Percentiles rank a stretch among this genome's conserved stretches.
phyloP scores from a whole-genome alignment of 2,329 filamentous ascomycete species.

The Magnaporthiopsis rhizophila region DNA sequence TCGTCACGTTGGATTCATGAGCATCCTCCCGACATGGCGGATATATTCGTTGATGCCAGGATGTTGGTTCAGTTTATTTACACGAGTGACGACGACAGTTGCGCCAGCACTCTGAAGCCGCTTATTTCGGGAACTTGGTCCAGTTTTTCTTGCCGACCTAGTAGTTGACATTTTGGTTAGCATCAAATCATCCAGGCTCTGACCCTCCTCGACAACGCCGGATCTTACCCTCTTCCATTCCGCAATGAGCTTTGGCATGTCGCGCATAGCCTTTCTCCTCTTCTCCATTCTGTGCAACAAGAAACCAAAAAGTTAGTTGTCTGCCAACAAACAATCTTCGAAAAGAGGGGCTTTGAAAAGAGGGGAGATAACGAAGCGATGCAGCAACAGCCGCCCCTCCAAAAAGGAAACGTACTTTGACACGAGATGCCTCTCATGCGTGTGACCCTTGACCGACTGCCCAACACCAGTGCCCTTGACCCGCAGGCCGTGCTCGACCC shows the following conservation, averaged over 20 bases:
- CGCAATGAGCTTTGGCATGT: slow-evolving; percentile 87
- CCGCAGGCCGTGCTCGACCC: slow-evolving; percentile 70
- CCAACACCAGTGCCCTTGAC: slow-evolving; percentile 92
- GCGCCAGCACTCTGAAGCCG: slow-evolving; percentile 7
- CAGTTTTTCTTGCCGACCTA: slow-evolving; percentile 36
- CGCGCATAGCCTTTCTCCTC: slow-evolving; percentile 84
- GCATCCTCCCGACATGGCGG: background rate
- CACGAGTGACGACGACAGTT: slow-evolving; percentile 5
- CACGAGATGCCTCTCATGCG: slow-evolving; percentile 81
- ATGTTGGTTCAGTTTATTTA: slow-evolving; percentile 10
- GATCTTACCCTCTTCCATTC: slow-evolving; percentile 80
- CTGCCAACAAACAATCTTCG: background rate
- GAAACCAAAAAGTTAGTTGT: slow-evolving; percentile 2
- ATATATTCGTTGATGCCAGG: slow-evolving; percentile 3
- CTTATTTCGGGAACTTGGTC: slow-evolving; percentile 50
- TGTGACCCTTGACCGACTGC: slow-evolving; percentile 90
- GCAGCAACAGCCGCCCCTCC: background rate
- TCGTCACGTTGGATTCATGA: background rate
- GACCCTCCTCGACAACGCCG: background rate
- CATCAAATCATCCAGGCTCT: background rate
- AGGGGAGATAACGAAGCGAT: too few relatives aligned
- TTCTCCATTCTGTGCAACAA: slow-evolving; percentile 62
- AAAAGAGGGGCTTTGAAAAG: background rate
- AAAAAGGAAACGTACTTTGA: slow-evolving; percentile 46
- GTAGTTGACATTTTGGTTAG: background rate